These are phyloP conservation scores for Physcomitrium patens DNA, from an alignment of 225 moss, liverwort and hornwort genomes.

Conservation along the genomic window DNA sequence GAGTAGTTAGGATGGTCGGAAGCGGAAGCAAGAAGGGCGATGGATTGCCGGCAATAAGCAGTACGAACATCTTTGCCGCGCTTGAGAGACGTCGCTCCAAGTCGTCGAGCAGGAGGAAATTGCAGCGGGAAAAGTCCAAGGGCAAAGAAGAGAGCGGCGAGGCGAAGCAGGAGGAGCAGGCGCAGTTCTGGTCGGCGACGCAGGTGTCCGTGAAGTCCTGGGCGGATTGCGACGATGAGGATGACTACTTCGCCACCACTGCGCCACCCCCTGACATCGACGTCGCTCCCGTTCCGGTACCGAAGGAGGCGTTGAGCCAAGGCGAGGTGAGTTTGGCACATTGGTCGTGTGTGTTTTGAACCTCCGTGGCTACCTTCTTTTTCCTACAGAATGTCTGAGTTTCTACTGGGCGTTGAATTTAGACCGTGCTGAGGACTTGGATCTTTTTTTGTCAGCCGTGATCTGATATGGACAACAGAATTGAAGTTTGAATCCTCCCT, in stretches of 20 bases:
- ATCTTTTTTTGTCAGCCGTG: constrained; percentile 14
- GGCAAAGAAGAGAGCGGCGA: constrained; percentile 82
- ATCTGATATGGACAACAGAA: constrained; percentile 21
- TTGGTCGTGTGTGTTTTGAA: neutral
- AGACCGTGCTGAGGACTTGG: neutral
- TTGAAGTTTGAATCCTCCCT: constrained; percentile 9
- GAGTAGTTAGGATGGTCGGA: constrained; percentile 99
- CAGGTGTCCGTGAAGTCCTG: constrained; percentile 98
- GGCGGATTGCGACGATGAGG: constrained; percentile 99
- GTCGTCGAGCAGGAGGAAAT: constrained; percentile 94
- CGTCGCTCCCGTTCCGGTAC: constrained; percentile 60
- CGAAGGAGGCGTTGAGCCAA: constrained; percentile 88
- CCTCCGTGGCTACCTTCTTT: neutral
- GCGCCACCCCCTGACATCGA: constrained; percentile 90
- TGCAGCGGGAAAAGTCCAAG: constrained; percentile 66
- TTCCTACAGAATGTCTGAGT: neutral
- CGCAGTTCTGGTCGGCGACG: constrained; percentile 96
- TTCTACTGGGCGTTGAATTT: neutral
- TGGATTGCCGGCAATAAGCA: constrained; percentile 99
- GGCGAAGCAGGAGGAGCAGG: constrained; percentile 79
- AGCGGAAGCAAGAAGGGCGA: constrained; percentile 99
- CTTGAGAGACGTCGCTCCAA: constrained; percentile 97
- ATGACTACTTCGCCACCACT: constrained; percentile 94
- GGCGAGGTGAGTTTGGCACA: constrained; percentile 71
- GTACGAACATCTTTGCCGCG: constrained; percentile 98